Conservation (phyloP, 805 yeast species). For the Starmerella scarabaei region DNA sequence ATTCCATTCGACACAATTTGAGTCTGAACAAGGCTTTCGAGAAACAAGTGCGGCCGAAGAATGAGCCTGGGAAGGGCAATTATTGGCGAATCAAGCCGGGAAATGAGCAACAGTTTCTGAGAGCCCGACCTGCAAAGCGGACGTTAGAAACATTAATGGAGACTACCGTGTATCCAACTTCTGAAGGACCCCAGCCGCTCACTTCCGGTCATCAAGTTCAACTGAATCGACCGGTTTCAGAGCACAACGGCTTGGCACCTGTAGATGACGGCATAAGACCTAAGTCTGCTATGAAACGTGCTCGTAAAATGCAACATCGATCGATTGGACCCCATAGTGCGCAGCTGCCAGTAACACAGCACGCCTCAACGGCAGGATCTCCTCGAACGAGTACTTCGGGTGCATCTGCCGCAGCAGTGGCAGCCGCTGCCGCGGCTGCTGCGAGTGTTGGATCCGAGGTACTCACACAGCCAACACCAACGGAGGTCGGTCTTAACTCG, state of each 20-base stretch:
- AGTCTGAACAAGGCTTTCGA: constrained; percentile 87
- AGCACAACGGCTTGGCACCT: neutral
- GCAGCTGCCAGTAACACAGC: neutral
- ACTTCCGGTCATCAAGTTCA: neutral
- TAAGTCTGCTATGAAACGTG: neutral
- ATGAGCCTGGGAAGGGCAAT: constrained; percentile 50
- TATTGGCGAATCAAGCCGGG: constrained; percentile 88
- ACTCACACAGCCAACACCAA: neutral
- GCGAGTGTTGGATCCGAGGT: neutral
- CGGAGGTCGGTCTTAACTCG: neutral
- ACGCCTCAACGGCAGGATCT: neutral
- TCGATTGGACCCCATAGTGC: too few relatives aligned
- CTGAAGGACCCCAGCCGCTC: neutral
- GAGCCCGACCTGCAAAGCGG: constrained; percentile 26
- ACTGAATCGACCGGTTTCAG: neutral
- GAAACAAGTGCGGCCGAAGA: constrained; percentile 75
- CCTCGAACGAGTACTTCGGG: too few relatives aligned
- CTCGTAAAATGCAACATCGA: too few relatives aligned
- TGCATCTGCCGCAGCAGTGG: neutral
- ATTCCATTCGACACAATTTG: constrained; percentile 86
- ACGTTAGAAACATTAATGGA: neutral
- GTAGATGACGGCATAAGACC: neutral
- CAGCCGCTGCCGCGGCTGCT: neutral
- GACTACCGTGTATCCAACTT: neutral
- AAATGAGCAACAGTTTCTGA: constrained; percentile 65